phyloP scores from a whole-genome alignment of 2,329 filamentous ascomycete species.

The Penicillium nordicum region DNA sequence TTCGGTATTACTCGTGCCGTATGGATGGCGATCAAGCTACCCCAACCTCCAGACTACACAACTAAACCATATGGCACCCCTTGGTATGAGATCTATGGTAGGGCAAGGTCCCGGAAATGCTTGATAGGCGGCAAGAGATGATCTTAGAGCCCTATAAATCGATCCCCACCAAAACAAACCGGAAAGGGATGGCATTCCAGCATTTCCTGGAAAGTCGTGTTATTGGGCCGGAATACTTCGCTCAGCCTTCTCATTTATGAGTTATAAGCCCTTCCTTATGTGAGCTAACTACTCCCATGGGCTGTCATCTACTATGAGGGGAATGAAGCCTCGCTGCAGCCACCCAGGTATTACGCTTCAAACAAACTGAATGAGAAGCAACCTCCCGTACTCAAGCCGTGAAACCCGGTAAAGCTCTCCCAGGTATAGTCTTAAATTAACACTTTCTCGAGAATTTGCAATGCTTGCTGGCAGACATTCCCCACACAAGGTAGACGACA shows the following conservation, averaged over 20 bases:
- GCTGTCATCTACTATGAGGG: background rate
- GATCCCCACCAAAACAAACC: conserved; percentile 11
- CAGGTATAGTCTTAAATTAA: background rate
- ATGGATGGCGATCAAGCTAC: conserved; percentile 3
- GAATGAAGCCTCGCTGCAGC: background rate
- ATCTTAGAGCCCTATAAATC: conserved; percentile 13
- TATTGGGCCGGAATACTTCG: background rate
- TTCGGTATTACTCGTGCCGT: background rate
- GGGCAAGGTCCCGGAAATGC: conserved; percentile 8
- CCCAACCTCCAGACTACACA: background rate
- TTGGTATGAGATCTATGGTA: conserved; percentile 16
- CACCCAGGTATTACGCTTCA: background rate
- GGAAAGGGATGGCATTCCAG: conserved; percentile 26
- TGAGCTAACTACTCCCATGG: background rate
- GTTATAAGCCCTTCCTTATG: background rate
- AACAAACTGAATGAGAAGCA: background rate
- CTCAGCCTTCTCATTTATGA: background rate
- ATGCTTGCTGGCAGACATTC: conserved; percentile 8
- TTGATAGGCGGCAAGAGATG: background rate
- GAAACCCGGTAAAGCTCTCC: no score
- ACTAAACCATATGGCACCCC: conserved; percentile 7
- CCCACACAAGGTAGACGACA: conserved; percentile 3
- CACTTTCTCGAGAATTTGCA: background rate
- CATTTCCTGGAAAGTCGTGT: conserved; percentile 6
- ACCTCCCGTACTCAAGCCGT: background rate